Evolutionary conservation across 1,139 yeast species (phyloP), one percentile per base, ranked within the genome.

Genomic region (Suhomyces atakaporum): DNA sequence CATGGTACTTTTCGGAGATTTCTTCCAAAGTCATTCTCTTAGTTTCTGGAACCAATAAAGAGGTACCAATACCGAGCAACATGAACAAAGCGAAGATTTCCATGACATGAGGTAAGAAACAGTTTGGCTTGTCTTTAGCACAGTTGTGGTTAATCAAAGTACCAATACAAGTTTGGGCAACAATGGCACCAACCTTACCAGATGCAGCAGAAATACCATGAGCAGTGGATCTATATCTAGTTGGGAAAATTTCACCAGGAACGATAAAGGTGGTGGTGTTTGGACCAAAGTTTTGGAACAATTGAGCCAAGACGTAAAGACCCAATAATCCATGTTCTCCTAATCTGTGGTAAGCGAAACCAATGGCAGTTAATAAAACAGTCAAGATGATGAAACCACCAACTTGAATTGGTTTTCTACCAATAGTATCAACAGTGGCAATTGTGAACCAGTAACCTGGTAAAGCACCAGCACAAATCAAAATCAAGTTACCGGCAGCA

Each of bases 161-260:
- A 73, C 96, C 96, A 51, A 88, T 64, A 62, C 85, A 83, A 45
- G 95, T 84, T 69, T 89, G 94, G 25, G 97, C 97, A 68, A 92
- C 79, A 51, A 92, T 87, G 43, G 98, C 97, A 72, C 98, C 98
- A 49, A 86, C 73, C 71, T 92, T 92, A 77, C 98, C 98, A 35
- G 80, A 62, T 37, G 96, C 97, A 49, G 98, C 98, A 50, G 96
- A 87, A 47, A 92, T 70, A 75, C 98, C 98, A 62, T 92, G 98
- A 38, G 97, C 97, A 50, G 97, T 83, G 29, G 97, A 92, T 79
- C 98, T 87, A 72, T 89, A 88, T 69, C 95, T 79, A 33, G 98
- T 92, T 60, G 98, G 98, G 87, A 76, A 92, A 57, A 82, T 77
- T 73, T 92, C 98, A 64, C 97, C 98, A 33, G 98, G 97, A 54